phyloP scores from a whole-genome alignment of 73 alveolate genomes.

The Symbiodinium natans region DNA sequence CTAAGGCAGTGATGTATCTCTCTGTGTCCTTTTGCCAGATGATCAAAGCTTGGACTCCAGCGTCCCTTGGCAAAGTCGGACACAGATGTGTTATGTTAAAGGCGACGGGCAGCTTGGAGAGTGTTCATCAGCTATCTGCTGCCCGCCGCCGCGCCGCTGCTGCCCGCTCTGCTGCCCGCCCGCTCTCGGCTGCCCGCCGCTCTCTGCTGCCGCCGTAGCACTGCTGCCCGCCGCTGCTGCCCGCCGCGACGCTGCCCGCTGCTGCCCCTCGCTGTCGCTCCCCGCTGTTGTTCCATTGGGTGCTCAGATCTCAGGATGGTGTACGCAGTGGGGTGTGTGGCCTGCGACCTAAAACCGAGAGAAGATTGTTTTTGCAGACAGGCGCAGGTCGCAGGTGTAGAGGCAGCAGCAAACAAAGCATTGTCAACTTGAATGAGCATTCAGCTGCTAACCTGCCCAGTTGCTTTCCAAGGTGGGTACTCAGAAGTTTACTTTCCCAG shows the following conservation, averaged over 20 bases:
- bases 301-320: slow-evolving; percentile 30
- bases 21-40: slow-evolving; percentile 77
- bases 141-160: not conserved
- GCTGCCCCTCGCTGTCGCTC: no score
- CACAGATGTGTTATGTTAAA: no score
- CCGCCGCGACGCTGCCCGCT: no score
- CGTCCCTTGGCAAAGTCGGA: not conserved
- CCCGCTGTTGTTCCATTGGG: no score
- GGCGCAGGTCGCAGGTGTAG: no score
- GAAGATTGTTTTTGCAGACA: no score
- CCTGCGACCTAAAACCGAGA: not conserved
- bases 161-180: not conserved
- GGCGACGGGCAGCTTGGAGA: no score
- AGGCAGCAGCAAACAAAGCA: no score
- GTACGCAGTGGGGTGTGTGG: slow-evolving; percentile 47
- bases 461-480: slow-evolving; percentile 36
- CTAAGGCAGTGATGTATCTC: slow-evolving; percentile 78
- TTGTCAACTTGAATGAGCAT: no score
- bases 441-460: not conserved
- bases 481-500: slow-evolving; percentile 35
- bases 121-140: not conserved
- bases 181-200: no score
- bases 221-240: no score
- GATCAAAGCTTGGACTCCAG: slow-evolving; percentile 93
- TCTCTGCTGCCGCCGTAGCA: no score